A percentile compares a stretch with the other conserved stretches of the same genome.
phyloP scores from a whole-genome alignment of 331 rosid species.

The Erythrophleum ivorense region DNA sequence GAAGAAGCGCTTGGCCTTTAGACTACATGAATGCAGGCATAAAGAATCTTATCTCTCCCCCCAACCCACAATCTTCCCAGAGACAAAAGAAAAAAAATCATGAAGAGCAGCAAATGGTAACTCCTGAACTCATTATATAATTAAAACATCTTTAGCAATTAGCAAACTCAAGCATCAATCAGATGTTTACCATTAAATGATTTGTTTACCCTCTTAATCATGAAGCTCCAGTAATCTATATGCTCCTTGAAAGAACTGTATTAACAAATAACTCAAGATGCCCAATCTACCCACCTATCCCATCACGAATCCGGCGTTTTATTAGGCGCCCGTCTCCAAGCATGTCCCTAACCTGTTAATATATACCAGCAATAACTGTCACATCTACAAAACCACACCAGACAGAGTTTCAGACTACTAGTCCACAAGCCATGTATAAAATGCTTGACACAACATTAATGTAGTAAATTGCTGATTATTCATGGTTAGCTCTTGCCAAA shows the following conservation, averaged over 20 bases:
- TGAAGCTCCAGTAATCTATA: constrained; percentile 13
- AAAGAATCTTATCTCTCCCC: background rate
- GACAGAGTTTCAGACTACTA: constrained; percentile 11
- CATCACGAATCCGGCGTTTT: constrained; percentile 88
- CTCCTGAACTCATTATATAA: constrained; percentile 12
- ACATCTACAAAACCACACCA: constrained; percentile 22
- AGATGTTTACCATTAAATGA: constrained; percentile 24
- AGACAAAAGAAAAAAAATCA: background rate
- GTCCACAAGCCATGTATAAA: constrained; percentile 3
- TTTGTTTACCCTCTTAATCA: constrained; percentile 35
- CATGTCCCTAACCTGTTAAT: constrained; percentile 88
- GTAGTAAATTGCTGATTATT: constrained; percentile 9
- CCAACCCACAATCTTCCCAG: constrained; percentile 1
- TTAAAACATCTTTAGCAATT: background rate
- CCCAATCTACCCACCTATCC: constrained; percentile 68
- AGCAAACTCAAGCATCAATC: constrained; percentile 26
- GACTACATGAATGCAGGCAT: constrained; percentile 25
- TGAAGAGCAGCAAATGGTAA: constrained; percentile 1
- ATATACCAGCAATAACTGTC: constrained; percentile 39
- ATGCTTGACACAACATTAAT: constrained; percentile 24
- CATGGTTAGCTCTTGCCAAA: background rate
- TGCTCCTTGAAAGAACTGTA: constrained; percentile 32
- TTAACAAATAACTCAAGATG: constrained; percentile 17
- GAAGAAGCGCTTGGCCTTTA: constrained; percentile 24
- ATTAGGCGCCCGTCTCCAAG: constrained; percentile 97